Percentiles rank a stretch among this genome's conserved stretches.
Evolutionary conservation across 331 rosid species (phyloP).

Genomic region (Pyrus hybrid): DNA sequence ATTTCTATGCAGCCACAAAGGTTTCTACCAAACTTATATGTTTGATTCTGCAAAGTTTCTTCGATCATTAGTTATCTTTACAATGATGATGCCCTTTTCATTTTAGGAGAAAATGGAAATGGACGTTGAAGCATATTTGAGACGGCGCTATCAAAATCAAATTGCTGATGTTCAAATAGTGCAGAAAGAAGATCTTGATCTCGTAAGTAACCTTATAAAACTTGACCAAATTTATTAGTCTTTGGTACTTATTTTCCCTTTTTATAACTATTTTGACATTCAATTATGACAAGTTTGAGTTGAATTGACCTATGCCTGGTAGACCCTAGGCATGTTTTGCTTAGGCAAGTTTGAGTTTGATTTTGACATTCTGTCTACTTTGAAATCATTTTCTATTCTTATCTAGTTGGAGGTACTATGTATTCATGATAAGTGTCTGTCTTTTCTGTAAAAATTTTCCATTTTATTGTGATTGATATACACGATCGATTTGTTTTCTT

Average conservation of each 20-base stretch:
- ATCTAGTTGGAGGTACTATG: neutral
- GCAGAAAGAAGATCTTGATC: conserved; percentile 91
- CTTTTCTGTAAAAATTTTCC: neutral
- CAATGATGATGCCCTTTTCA: conserved; percentile 12
- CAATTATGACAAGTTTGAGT: neutral
- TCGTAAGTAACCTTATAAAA: conserved; percentile 46
- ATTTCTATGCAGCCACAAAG: conserved; percentile 85
- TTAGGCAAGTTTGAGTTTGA: neutral
- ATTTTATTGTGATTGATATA: neutral
- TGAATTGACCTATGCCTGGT: neutral
- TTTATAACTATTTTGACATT: neutral
- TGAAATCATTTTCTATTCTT: neutral
- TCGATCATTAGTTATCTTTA: neutral
- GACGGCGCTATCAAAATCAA: conserved; percentile 78
- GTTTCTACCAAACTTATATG: conserved; percentile 14
- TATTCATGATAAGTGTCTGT: neutral
- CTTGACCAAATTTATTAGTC: neutral
- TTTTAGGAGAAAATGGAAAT: conserved; percentile 65
- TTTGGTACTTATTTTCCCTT: neutral
- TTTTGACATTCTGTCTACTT: neutral
- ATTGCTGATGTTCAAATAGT: conserved; percentile 73
- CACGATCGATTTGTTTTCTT: neutral
- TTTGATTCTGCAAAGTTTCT: neutral
- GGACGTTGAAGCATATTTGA: conserved; percentile 82
- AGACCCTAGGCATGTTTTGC: neutral